phyloP scores from a whole-genome alignment of 179 eudicot genomes.

The Monotropa hypopitys region DNA sequence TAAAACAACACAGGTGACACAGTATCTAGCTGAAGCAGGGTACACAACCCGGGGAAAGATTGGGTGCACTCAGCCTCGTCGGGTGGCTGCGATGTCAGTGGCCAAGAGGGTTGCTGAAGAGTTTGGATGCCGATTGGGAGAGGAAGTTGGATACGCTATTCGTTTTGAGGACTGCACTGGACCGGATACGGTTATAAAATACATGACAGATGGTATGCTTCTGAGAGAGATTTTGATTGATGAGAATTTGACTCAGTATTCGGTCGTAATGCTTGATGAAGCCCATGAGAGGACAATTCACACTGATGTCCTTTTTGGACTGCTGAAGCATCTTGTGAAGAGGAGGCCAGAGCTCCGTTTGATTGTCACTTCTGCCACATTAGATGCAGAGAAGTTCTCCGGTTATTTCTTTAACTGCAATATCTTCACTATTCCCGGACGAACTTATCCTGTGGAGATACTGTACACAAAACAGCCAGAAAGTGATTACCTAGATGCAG shows the following conservation, averaged over 20 bases:
- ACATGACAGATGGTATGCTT: slow-evolving; percentile 99
- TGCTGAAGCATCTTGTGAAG: slow-evolving; percentile 53
- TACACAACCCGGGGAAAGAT: slow-evolving; percentile 61
- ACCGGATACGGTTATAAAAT: slow-evolving; percentile 82
- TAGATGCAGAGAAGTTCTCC: slow-evolving; percentile 95
- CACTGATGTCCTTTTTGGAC: slow-evolving; percentile 87
- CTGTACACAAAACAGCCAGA: slow-evolving; percentile 90
- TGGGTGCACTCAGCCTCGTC: slow-evolving; percentile 94
- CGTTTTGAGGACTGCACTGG: slow-evolving; percentile 95
- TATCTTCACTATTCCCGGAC: slow-evolving; percentile 87
- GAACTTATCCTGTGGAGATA: slow-evolving; percentile 86
- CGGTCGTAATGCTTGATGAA: slow-evolving; percentile 94
- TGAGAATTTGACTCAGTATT: slow-evolving; percentile 67
- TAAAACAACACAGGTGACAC: slow-evolving; percentile 50
- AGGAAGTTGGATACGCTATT: slow-evolving; percentile 91
- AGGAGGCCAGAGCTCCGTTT: slow-evolving; percentile 77
- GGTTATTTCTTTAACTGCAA: slow-evolving; percentile 84
- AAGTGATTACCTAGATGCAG: slow-evolving; percentile 84
- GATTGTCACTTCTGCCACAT: slow-evolving; percentile 94
- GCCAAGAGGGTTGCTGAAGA: slow-evolving; percentile 94
- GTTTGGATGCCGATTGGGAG: slow-evolving; percentile 87
- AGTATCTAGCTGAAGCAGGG: slow-evolving; percentile 51
- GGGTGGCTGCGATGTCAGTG: slow-evolving; percentile 95
- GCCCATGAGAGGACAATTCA: slow-evolving; percentile 90
- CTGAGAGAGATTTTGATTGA: slow-evolving; percentile 72